phyloP scores from a whole-genome alignment of 192 early-diverging fungal genomes.

The Rhizoclosmatium sp. region DNA sequence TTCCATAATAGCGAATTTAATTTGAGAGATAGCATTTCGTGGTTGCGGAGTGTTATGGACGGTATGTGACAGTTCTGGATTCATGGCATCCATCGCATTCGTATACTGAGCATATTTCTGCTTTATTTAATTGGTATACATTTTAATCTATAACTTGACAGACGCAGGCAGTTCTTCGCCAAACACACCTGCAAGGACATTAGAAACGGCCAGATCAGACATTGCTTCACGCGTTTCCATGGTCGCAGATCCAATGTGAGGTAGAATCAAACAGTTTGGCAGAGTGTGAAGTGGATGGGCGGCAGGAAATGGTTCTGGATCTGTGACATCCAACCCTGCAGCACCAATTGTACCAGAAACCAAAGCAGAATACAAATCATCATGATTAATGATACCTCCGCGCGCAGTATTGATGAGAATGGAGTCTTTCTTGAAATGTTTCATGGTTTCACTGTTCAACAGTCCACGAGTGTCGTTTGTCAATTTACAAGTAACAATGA shows the following conservation, averaged over 20 bases:
- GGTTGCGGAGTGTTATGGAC: too few species aligned
- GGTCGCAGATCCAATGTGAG: conserved; percentile 88
- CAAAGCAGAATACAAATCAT: conserved; percentile 72
- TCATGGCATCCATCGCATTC: too few species aligned
- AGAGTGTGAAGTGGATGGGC: conserved; percentile 66
- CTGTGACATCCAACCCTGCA: conserved; percentile 85
- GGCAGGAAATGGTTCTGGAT: conserved; percentile 79
- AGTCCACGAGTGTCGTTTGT: conserved; percentile 73
- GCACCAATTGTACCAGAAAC: conserved; percentile 62
- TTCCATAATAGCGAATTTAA: too few species aligned
- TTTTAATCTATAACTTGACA: conserved; percentile 1
- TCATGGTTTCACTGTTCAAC: conserved; percentile 73
- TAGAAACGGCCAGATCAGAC: conserved; percentile 32
- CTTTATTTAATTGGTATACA: too few species aligned
- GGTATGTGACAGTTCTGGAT: too few species aligned
- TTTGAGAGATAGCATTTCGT: too few species aligned
- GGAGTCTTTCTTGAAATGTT: conserved; percentile 69
- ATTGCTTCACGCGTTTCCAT: conserved; percentile 78
- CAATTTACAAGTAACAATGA: conserved; percentile 79
- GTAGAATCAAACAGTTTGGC: conserved; percentile 75
- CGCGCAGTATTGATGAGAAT: conserved; percentile 85
- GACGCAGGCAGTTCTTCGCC: conserved; percentile 23
- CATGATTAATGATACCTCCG: conserved; percentile 81
- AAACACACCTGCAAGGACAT: conserved; percentile 29
- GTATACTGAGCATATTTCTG: too few species aligned